These are phyloP conservation scores for Martensiomyces pterosporus DNA, from an alignment of 192 early-diverging fungal species.

Conservation along the genomic window DNA sequence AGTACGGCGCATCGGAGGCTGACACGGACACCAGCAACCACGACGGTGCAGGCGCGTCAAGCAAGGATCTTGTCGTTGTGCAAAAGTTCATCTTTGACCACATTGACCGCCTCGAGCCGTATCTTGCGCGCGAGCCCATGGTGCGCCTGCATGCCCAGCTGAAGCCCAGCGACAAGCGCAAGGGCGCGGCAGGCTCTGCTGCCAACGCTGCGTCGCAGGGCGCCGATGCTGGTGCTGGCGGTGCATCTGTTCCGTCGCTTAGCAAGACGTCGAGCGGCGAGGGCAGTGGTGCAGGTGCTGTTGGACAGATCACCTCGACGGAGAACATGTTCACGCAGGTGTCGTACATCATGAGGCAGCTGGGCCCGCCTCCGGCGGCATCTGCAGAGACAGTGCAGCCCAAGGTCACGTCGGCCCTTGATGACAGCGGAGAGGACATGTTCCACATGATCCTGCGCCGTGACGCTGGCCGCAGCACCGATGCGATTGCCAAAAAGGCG, in stretches of 20 bases:
- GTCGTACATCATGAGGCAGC: constrained; percentile 76
- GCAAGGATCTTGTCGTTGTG: constrained; percentile 52
- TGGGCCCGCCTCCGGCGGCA: constrained; percentile 79
- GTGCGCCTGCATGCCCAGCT: constrained; percentile 30
- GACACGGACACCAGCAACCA: constrained; percentile 18
- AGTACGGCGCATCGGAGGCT: constrained; percentile 26
- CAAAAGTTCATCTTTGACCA: constrained; percentile 69
- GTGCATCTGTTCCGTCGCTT: no score
- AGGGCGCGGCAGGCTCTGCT: constrained; percentile 15
- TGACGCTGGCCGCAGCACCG: constrained; percentile 61
- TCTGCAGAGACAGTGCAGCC: constrained; percentile 17
- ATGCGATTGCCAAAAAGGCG: constrained; percentile 63
- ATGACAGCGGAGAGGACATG: constrained; percentile 32
- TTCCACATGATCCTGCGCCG: constrained; percentile 69
- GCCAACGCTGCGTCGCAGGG: constrained; percentile 1
- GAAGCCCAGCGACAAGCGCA: constrained; percentile 38
- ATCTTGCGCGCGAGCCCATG: constrained; percentile 58
- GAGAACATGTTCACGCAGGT: constrained; percentile 75
- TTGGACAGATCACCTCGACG: constrained; percentile 43
- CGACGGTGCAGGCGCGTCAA: constrained; percentile 30
- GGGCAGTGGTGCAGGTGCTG: neutral
- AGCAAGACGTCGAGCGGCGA: constrained; percentile 4
- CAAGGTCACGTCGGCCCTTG: constrained; percentile 22
- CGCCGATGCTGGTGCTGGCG: constrained; percentile 4
- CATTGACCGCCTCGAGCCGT: constrained; percentile 64